These are phyloP conservation scores for Dichotomopilus funicola DNA, from an alignment of 2,329 filamentous ascomycete species.

Conservation along the genomic window DNA sequence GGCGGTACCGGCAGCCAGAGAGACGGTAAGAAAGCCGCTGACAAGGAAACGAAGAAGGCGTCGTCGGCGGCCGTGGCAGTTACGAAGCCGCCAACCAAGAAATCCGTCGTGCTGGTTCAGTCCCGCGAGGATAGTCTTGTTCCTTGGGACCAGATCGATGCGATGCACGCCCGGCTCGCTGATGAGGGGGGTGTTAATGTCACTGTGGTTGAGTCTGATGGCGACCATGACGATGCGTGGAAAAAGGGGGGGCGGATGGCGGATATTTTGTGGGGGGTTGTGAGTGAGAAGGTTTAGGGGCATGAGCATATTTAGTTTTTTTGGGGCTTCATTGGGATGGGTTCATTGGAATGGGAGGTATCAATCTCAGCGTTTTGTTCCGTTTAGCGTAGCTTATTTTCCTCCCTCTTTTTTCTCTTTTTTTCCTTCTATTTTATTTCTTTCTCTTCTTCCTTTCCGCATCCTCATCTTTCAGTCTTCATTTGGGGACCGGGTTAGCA, in stretches of 20 bases:
- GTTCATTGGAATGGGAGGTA: not conserved
- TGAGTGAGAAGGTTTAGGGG: constrained; percentile 1
- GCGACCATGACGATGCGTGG: constrained; percentile 60
- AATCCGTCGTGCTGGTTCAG: constrained; percentile 19
- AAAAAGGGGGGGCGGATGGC: constrained; percentile 52
- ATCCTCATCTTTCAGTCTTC: too few relatives aligned
- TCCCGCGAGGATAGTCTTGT: constrained; percentile 22
- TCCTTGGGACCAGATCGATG: constrained; percentile 26
- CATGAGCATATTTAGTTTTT: not conserved
- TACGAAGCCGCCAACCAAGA: too few relatives aligned
- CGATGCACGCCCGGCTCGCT: constrained; percentile 45
- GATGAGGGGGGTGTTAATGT: constrained; percentile 32
- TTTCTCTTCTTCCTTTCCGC: too few relatives aligned
- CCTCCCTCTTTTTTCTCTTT: too few relatives aligned
- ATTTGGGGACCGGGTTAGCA: too few relatives aligned
- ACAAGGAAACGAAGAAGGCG: not conserved
- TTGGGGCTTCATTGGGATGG: not conserved
- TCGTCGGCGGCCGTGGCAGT: too few relatives aligned
- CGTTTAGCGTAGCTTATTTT: too few relatives aligned
- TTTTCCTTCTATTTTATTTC: too few relatives aligned
- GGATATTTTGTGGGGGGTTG: constrained; percentile 35
- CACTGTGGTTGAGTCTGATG: constrained; percentile 41
- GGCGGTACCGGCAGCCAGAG: not conserved
- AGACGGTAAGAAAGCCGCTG: constrained; percentile 21
- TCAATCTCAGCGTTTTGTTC: not conserved